Base-by-base conservation (phyloP, 2,329 filamentous ascomycete genomes). In the Penicillium janthinellum region DNA sequence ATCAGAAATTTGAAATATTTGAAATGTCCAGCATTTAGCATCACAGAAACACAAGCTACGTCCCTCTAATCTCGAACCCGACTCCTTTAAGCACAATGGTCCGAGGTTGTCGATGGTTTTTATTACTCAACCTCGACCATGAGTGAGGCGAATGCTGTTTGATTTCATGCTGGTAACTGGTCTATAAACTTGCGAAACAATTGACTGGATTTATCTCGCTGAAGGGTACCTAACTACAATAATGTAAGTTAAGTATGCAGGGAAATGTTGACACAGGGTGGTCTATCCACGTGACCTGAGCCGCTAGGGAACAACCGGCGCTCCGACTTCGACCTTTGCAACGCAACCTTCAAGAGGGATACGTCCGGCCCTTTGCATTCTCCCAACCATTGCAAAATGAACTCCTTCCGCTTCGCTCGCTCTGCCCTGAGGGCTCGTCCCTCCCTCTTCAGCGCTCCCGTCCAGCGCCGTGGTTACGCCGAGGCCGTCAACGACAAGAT, bases 401-500 rank as follows among this genome's bases (percentile, higher is more conserved):
- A 92, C 88, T 90, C 92, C 80, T 83, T 97, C 82, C 92, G 93
- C 82, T 85, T 96, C 81, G 91, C 92, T 84, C 90, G 94, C 81
- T 87, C 88, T 81, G 94, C 92, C 83, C 85, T 96, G 79, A 86
- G 92, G 82, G 91, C 87, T 76, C 90, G 89, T 75, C 89, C 92
- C 76, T 83, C 90, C 75, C 86, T 89, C 78, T 83, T 94, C 80
- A 86, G 89, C 79, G 84, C 87, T 71, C 88, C 90, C 72, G 75
- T 91, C 69, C 90, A 93, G 84, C 90, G 92, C 80, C 88, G 95
- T 85, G 89, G 89, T 73, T 99, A 99, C 80, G 95, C 91, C 74
- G 91, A 94, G 78, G 90, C 90, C 70, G 88, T 92, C 72, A 83
- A 88, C 75, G 91, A 94, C 86, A 94, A 94, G 88, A 96, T 99